Evolutionary conservation across 257 asterid genomes (phyloP).

Genomic region (Nemophila menziesii): DNA sequence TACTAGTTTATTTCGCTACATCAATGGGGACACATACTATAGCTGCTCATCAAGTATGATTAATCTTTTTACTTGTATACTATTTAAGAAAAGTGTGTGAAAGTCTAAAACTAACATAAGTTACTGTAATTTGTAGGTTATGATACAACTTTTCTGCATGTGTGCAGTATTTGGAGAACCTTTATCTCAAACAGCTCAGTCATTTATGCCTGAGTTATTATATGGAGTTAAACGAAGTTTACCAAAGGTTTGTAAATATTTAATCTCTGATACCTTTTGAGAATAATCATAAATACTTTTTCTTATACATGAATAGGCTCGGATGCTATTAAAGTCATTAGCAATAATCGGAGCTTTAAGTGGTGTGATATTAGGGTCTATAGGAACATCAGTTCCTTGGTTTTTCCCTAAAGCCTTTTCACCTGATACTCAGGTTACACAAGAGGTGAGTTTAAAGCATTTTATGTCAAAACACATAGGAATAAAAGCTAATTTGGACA

Average conservation of each 20-base stretch:
- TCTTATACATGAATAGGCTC: slow-evolving; percentile 34
- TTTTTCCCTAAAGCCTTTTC: slow-evolving; percentile 73
- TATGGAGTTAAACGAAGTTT: slow-evolving; percentile 73
- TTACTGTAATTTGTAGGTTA: slow-evolving; percentile 44
- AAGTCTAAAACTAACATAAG: slow-evolving; percentile 3
- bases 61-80: slow-evolving; percentile 7
- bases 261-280: background rate
- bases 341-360: slow-evolving; percentile 60
- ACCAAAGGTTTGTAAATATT: slow-evolving; percentile 38
- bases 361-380: slow-evolving; percentile 58
- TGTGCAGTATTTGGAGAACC: slow-evolving; percentile 92
- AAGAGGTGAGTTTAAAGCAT: slow-evolving; percentile 50
- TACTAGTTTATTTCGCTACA: slow-evolving; percentile 84
- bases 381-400: slow-evolving; percentile 79
- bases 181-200: slow-evolving; percentile 94
- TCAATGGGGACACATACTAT: slow-evolving; percentile 63
- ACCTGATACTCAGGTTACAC: slow-evolving; percentile 59
- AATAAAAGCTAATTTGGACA: no score
- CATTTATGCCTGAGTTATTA: slow-evolving; percentile 85
- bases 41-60: slow-evolving; percentile 89
- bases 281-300: no score
- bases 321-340: slow-evolving; percentile 61
- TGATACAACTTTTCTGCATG: slow-evolving; percentile 75
- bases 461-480: background rate
- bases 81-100: background rate